Evolutionary conservation across 495 filamentous ascomycete genomes (phyloP).

Genomic region (Trypethelium eluteriae): DNA sequence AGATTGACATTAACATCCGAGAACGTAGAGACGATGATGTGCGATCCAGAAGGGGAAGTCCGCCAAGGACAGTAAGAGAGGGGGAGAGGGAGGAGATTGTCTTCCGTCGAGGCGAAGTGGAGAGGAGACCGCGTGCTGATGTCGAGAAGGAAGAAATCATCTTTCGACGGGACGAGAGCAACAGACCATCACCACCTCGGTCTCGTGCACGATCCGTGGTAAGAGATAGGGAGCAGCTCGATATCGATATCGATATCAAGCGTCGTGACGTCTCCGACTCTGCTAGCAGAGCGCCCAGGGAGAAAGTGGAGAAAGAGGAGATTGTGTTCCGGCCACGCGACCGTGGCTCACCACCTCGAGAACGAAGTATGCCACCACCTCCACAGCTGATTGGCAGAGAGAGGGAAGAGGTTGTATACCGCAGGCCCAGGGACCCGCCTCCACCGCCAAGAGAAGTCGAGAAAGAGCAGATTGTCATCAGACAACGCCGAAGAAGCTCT

Average conservation of each 20-base stretch:
- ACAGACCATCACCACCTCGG: slow-evolving; percentile 8
- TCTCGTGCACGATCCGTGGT: slow-evolving; percentile 24
- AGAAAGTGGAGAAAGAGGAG: slow-evolving; percentile 32
- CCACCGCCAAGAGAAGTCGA: slow-evolving; percentile 36
- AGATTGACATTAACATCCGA: background rate
- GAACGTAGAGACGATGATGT: slow-evolving; percentile 6
- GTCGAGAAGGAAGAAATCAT: slow-evolving; percentile 28
- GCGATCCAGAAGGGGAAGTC: slow-evolving; percentile 1
- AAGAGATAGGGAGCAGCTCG: slow-evolving; percentile 22
- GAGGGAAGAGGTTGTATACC: slow-evolving; percentile 24
- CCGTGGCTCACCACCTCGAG: slow-evolving; percentile 10
- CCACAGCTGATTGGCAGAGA: slow-evolving; percentile 15
- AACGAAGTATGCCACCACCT: slow-evolving; percentile 14
- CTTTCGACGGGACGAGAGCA: slow-evolving; percentile 26
- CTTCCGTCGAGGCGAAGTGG: slow-evolving; percentile 18
- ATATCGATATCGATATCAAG: slow-evolving; percentile 23
- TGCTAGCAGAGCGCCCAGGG: slow-evolving; percentile 12
- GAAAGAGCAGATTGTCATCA: slow-evolving; percentile 28
- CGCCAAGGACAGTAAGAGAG: slow-evolving; percentile 7
- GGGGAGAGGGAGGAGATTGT: slow-evolving; percentile 27
- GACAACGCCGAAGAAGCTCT: slow-evolving; percentile 25
- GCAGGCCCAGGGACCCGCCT: slow-evolving; percentile 21
- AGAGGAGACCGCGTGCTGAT: slow-evolving; percentile 15
- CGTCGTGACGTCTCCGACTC: background rate
- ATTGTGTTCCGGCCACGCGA: slow-evolving; percentile 26